Evolutionary conservation across 2,329 filamentous ascomycete genomes (phyloP).

Genomic region (Cordyceps cateniannulata): DNA sequence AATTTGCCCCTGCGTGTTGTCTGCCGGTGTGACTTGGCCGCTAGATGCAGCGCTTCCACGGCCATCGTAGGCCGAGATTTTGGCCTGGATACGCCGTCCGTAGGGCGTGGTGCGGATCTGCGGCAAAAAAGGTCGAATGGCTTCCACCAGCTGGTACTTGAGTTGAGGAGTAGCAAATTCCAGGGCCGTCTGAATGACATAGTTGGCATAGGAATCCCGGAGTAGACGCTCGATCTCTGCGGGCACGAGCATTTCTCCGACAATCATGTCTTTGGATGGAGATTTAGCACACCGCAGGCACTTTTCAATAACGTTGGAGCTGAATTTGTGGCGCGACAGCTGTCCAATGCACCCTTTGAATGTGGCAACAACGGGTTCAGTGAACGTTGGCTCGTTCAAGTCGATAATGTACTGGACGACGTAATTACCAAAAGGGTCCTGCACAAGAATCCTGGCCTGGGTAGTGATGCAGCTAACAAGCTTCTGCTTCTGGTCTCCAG

Average conservation of each 20-base stretch:
- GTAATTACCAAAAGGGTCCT: conserved; percentile 97
- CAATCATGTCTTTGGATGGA: conserved; percentile 70
- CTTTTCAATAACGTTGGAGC: conserved; percentile 98
- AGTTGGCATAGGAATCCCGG: conserved; percentile 92
- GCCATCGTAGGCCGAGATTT: conserved; percentile 62
- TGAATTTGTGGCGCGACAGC: conserved; percentile 94
- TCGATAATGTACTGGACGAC: conserved; percentile 98
- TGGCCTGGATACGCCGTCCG: conserved; percentile 86
- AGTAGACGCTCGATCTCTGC: conserved; percentile 82
- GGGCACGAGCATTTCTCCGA: conserved; percentile 70
- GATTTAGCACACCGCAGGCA: conserved; percentile 77
- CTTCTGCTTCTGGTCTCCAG: conserved; percentile 79
- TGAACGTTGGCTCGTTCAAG: conserved; percentile 80
- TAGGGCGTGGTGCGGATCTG: conserved; percentile 86
- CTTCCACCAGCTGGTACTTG: conserved; percentile 72
- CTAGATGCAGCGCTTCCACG: conserved; percentile 36
- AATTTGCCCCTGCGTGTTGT: conserved; percentile 49
- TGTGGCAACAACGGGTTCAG: conserved; percentile 75
- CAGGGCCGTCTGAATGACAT: conserved; percentile 93
- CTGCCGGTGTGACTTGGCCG: conserved; percentile 46
- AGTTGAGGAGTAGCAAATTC: conserved; percentile 72
- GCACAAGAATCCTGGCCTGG: conserved; percentile 81
- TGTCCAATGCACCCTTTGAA: conserved; percentile 68
- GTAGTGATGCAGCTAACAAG: conserved; percentile 82
- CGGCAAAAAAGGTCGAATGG: conserved; percentile 77